Conservation (phyloP, 2,329 filamentous ascomycete species). For the Alternaria triticimaculans region DNA sequence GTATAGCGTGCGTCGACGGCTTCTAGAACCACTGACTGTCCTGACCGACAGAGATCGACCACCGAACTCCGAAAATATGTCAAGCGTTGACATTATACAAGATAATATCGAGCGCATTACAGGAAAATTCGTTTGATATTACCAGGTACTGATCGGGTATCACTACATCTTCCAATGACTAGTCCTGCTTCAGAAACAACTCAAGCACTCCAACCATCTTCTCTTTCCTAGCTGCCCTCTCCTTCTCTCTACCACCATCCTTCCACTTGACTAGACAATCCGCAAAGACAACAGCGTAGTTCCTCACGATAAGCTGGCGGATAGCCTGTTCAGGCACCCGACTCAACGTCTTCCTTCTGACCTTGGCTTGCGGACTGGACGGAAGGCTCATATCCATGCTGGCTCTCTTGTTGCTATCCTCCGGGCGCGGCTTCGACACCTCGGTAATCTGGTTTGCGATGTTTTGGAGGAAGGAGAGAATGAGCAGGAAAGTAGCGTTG, state of each 20-base stretch:
- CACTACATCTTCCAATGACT: not conserved
- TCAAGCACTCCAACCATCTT: constrained; percentile 72
- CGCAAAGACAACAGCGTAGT: constrained; percentile 71
- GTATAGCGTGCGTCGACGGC: not conserved
- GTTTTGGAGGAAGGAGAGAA: constrained; percentile 76
- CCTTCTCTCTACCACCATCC: constrained; percentile 58
- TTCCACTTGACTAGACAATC: constrained; percentile 65
- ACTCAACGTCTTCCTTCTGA: constrained; percentile 48
- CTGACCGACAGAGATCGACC: constrained; percentile 2
- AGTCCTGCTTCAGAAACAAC: constrained; percentile 63
- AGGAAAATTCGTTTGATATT: not conserved
- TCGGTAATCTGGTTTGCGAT: constrained; percentile 62
- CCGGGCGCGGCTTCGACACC: constrained; percentile 27
- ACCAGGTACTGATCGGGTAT: not conserved
- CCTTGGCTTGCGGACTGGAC: constrained; percentile 44
- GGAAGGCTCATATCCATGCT: constrained; percentile 34
- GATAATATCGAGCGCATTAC: not conserved
- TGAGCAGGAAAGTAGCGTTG: constrained; percentile 87
- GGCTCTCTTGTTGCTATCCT: constrained; percentile 27
- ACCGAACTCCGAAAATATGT: not conserved
- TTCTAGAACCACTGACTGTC: constrained; percentile 2
- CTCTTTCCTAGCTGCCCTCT: constrained; percentile 66
- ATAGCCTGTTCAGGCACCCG: constrained; percentile 60
- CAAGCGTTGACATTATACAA: not conserved
- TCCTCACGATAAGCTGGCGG: constrained; percentile 65